Base-by-base conservation (phyloP, 2,329 filamentous ascomycete genomes). In the Neonectria punicea region DNA sequence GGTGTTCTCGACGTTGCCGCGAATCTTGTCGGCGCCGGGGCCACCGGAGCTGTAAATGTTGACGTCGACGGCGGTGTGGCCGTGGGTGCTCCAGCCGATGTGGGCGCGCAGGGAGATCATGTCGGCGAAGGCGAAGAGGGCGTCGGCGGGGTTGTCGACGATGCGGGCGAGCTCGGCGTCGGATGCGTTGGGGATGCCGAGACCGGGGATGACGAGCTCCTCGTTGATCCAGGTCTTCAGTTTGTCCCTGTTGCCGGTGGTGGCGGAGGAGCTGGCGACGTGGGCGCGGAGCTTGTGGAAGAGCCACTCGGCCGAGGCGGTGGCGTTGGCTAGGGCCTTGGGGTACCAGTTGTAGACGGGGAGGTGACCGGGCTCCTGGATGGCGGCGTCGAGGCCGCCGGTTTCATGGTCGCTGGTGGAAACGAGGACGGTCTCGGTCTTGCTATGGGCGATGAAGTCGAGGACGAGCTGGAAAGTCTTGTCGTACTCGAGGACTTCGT, bases 351-450 rank as follows among this genome's bases (percentile, higher is more conserved):
- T 80, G 75, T 89, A 89, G 30, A 88, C 82, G 2, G 87, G 86
- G 16, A 84, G 80, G 61, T 87, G 82, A 36, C 80, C 81, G 11
- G 83, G 83, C 53, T 84, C 79, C 75, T 89, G 96, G 72, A 93
- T 87, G 28, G 94, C 95, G 18, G 91, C 89, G 2, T 93, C 86
- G 3, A 99, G 85, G 47, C 96, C 96, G 30, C 96, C 96, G 1
- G 96, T 99, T 79, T 99, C 96, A 78, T 99, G 96, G 80, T 99
- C 96, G 63, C 93, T 97, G 3, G 96, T 99, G 65, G 90, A 90
- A 46, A 99, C 92, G 72, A 99, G 86, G 10, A 98, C 87, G 28
- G 92, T 93, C 30, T 94, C 90, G 0, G 89, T 89, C 51, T 90
- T 82, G 72, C 90, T 92, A 34, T 90, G 81, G 51, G 93, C 87